These are phyloP conservation scores for Pseudogymnoascus sp. DNA, from an alignment of 2,329 filamentous ascomycete genomes.

Conservation along the genomic window DNA sequence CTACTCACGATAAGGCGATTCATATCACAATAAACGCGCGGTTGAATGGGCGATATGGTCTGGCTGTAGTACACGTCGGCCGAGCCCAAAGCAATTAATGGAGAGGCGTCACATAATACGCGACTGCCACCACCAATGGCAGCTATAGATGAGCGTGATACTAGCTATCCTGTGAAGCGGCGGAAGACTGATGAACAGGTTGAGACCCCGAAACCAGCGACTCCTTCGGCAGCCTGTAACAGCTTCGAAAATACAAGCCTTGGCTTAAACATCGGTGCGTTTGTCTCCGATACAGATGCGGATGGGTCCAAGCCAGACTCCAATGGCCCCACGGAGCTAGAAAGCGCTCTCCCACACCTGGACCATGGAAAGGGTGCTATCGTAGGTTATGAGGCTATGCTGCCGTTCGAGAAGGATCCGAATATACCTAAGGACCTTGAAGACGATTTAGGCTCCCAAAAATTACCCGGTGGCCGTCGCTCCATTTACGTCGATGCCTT, in stretches of 20 bases:
- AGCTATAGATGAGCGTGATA: neutral
- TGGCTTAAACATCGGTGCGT: neutral
- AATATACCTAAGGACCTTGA: slow-evolving; percentile 34
- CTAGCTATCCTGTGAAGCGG: neutral
- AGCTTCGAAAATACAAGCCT: neutral
- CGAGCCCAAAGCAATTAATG: neutral
- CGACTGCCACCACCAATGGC: neutral
- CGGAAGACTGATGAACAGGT: neutral
- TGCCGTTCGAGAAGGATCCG: slow-evolving; percentile 32
- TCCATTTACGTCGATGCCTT: slow-evolving; percentile 98
- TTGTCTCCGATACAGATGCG: neutral
- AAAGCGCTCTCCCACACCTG: slow-evolving; percentile 61
- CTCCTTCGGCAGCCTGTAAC: neutral
- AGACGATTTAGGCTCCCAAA: slow-evolving; percentile 45
- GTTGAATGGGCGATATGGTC: neutral
- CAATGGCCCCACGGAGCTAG: slow-evolving; percentile 54
- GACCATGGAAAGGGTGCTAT: slow-evolving; percentile 63
- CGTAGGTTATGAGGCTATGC: slow-evolving; percentile 66
- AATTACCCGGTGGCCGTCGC: slow-evolving; percentile 68
- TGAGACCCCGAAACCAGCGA: neutral
- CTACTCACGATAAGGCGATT: neutral
- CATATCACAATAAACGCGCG: neutral
- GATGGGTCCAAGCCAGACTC: slow-evolving; percentile 13
- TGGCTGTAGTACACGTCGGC: neutral
- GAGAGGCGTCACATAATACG: neutral